Evolutionary conservation across 352 stramenopile species (phyloP).

Genomic region (Phytophthora syringae): DNA sequence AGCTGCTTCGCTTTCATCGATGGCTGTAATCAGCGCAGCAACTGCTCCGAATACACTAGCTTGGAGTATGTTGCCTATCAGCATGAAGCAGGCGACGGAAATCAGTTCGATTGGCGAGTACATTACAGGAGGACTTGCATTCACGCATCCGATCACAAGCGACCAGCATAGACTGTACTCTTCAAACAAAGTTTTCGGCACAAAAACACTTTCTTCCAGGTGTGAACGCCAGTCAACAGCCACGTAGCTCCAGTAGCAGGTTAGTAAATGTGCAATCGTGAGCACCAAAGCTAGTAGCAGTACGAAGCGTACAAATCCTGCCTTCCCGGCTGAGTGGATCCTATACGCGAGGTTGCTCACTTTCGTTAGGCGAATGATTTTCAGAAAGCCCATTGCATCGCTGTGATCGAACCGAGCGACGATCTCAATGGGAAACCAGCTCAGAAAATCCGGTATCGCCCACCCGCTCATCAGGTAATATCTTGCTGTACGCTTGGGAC

Average conservation of each 20-base stretch:
- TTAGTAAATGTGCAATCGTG: conserved; percentile 53
- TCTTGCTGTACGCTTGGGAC: conserved; percentile 42
- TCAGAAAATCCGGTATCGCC: conserved; percentile 65
- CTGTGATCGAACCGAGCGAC: conserved; percentile 38
- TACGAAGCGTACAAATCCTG: conserved; percentile 59
- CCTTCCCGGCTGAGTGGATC: conserved; percentile 68
- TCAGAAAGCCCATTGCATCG: conserved; percentile 56
- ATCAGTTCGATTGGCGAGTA: conserved; percentile 48
- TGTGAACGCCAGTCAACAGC: conserved; percentile 53
- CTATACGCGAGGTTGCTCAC: conserved; percentile 61
- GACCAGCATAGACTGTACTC: conserved; percentile 65
- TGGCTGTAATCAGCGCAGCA: conserved; percentile 58
- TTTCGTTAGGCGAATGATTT: conserved; percentile 71
- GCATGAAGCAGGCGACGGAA: conserved; percentile 63
- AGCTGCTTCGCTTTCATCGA: conserved; percentile 59
- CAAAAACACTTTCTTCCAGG: conserved; percentile 40
- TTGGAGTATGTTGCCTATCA: conserved; percentile 65
- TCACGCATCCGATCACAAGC: conserved; percentile 64
- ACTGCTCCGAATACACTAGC: conserved; percentile 67
- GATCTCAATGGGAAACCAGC: conserved; percentile 70
- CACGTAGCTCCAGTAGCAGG: conserved; percentile 70
- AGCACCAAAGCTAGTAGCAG: conserved; percentile 57
- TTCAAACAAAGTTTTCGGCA: conserved; percentile 30
- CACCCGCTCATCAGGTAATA: conserved; percentile 66
- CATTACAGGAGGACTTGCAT: conserved; percentile 61